Evolutionary conservation across 2,329 filamentous ascomycete genomes (phyloP), one percentile per base, ranked within the genome.

Genomic region (Colletotrichum caudatum): DNA sequence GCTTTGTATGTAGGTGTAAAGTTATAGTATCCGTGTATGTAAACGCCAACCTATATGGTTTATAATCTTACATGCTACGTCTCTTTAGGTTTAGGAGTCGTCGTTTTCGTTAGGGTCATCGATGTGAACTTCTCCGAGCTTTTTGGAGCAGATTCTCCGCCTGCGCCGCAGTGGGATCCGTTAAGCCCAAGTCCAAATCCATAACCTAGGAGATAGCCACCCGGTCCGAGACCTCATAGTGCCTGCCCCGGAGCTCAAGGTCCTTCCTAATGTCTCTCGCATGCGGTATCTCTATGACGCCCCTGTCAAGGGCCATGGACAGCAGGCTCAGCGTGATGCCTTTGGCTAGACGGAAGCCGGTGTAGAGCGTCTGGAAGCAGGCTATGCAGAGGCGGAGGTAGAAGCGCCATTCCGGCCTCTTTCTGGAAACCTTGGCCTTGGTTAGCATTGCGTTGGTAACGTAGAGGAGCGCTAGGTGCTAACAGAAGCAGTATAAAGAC

Each of bases 401-500:
- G 2, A 79, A 77, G 12, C 76, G 77, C 77, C 78, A 80, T 12
- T 80, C 69, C 0, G 76, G 70, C 18, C 80, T 76, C 2, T 50
- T 16, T 1, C 23, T 5, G 0, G 33, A 20, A 9, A 29, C 23
- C 5, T 73, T 71, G 1, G 72, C 75, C 26, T 77, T 74, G 12
- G 76, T 71, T 0, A 83, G 72, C 33, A 82, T 77, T 2, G 80
- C 81, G 57, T 84, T 84, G 11, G 79, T 76, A 1, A 83, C 74
- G 50, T 83, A 83, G 3, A 81, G 77, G 26, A 84, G 75, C 2
- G 79, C 81, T 6, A 76, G 81, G 59, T 84, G 81, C 81, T 81
- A 84, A 9, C 83, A 74, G 18, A 84, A 78, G 6, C 79, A 79
- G 70, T 79, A 82, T 1, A 76, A 76, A 3, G 81, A 81, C 18